Evolutionary conservation across 768 basidiomycete species (phyloP).

Genomic region (Lactarius quietus): DNA sequence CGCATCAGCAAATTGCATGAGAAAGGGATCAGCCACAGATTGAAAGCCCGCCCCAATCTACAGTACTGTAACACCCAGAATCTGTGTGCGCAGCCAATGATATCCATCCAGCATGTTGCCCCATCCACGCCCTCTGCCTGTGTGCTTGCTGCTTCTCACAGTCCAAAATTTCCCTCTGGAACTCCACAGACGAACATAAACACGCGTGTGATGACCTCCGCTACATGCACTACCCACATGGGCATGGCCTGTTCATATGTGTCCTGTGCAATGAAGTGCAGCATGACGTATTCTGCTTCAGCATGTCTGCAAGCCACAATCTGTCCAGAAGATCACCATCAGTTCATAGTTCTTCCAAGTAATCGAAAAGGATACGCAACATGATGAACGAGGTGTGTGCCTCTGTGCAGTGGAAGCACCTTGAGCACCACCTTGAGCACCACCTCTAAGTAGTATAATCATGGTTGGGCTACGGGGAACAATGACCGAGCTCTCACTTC

Average conservation of each 20-base stretch:
- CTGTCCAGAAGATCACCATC: not conserved
- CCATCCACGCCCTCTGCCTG: no score
- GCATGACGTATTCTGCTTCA: conserved; percentile 40
- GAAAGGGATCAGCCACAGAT: no score
- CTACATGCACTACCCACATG: conserved; percentile 31
- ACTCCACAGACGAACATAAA: conserved; percentile 49
- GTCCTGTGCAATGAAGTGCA: conserved; percentile 45
- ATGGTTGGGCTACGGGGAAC: not conserved
- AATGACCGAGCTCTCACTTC: not conserved
- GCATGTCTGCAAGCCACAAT: conserved; percentile 41
- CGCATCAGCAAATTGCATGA: no score
- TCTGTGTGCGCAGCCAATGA: no score
- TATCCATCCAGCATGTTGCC: no score
- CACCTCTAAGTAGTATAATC: conserved; percentile 37
- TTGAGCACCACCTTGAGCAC: no score
- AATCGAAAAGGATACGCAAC: conserved; percentile 28
- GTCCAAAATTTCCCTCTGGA: conserved; percentile 21
- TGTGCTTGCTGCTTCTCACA: conserved; percentile 32
- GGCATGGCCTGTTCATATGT: conserved; percentile 37
- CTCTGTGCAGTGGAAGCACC: conserved; percentile 40
- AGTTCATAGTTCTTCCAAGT: not conserved
- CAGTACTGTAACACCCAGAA: no score
- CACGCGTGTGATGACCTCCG: conserved; percentile 43
- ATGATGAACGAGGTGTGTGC: conserved; percentile 48
- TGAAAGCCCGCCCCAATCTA: no score